These are phyloP conservation scores for Mortierella polycephala DNA, from an alignment of 371 early-diverging fungal genomes.

Conservation along the genomic window DNA sequence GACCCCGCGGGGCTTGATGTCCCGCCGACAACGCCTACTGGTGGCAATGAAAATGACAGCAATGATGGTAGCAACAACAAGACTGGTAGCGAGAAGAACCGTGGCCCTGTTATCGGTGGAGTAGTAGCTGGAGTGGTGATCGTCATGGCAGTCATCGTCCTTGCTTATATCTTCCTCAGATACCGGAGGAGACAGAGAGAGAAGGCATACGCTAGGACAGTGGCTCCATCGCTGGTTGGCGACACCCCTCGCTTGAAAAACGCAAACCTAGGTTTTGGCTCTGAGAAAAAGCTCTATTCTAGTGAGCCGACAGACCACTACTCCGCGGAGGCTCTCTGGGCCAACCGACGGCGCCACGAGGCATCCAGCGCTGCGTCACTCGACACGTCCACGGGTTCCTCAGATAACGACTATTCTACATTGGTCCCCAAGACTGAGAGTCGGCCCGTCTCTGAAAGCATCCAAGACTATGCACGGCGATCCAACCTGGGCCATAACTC, in stretches of 20 bases:
- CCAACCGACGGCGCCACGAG: neutral
- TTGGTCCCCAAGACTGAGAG: neutral
- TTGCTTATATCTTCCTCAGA: neutral
- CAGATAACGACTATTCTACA: neutral
- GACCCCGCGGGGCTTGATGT: neutral
- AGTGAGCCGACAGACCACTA: neutral
- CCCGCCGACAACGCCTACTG: neutral
- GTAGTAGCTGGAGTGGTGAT: slow-evolving; percentile 2
- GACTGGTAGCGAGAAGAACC: slow-evolving; percentile 1
- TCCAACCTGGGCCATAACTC: neutral
- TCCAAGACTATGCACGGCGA: neutral
- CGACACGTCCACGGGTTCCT: neutral
- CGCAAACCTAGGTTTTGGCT: neutral
- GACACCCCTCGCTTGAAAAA: slow-evolving; percentile 6
- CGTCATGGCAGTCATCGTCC: slow-evolving; percentile 1
- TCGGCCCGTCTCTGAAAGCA: slow-evolving; percentile 1
- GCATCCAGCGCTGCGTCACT: neutral
- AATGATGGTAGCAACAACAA: too few species aligned
- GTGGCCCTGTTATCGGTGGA: slow-evolving; percentile 20
- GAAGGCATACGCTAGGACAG: neutral
- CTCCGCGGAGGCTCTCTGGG: neutral
- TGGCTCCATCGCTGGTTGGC: neutral
- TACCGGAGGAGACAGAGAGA: slow-evolving; percentile 6
- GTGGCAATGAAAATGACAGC: too few species aligned
- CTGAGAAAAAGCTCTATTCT: neutral